These are phyloP conservation scores for Fusarium haematococcum DNA, from an alignment of 2,329 filamentous ascomycete species.

Conservation along the genomic window DNA sequence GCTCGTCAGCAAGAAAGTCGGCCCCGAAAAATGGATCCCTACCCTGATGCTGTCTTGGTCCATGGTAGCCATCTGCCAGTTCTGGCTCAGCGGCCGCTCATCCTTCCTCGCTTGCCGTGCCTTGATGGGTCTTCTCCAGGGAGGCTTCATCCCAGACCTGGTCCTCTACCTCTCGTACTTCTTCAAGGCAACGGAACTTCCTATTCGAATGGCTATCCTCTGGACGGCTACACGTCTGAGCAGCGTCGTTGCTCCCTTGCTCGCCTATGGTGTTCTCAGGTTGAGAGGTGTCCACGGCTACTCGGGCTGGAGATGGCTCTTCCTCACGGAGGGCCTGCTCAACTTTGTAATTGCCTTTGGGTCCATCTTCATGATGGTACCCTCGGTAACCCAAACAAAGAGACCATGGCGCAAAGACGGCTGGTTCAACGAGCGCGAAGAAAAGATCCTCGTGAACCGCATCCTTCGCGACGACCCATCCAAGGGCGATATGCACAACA, in stretches of 20 bases:
- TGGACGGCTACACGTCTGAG: not conserved
- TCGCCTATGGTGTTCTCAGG: not conserved
- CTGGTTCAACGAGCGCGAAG: conserved; percentile 36
- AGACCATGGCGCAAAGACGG: not conserved
- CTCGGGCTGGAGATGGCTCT: not conserved
- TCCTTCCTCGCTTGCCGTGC: conserved; percentile 6
- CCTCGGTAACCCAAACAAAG: not conserved
- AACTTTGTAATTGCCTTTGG: not conserved
- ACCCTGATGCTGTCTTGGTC: conserved; percentile 60
- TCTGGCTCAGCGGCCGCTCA: conserved; percentile 52
- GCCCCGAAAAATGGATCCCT: conserved; percentile 71
- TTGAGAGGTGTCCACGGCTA: not conserved
- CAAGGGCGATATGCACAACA: conserved; percentile 67
- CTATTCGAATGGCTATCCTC: not conserved
- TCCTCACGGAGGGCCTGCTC: not conserved
- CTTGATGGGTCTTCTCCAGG: conserved; percentile 14
- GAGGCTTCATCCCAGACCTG: conserved; percentile 27
- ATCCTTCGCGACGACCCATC: conserved; percentile 66
- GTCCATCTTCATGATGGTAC: not conserved
- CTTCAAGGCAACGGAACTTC: conserved; percentile 47
- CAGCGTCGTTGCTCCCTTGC: not conserved
- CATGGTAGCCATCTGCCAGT: not conserved
- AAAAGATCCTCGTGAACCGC: conserved; percentile 69
- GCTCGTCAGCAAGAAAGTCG: conserved; percentile 68
- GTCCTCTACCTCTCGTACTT: conserved; percentile 77